Evolutionary conservation across 805 yeast genomes (phyloP), one percentile per base, ranked within the genome.

Genomic region (Myxozyma geophila): DNA sequence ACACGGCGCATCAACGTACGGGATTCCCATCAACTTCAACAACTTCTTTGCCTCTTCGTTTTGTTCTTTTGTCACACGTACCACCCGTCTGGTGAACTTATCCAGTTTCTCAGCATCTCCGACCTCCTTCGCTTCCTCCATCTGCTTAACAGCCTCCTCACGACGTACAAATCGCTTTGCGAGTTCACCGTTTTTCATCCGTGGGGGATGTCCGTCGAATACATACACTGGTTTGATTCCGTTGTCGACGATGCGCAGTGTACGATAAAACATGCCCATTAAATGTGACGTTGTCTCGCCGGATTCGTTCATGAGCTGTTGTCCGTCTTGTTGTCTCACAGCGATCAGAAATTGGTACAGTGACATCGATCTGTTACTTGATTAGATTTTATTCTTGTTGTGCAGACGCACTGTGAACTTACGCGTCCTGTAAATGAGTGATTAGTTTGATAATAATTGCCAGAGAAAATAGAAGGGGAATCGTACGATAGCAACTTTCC

Each of bases 191-290:
- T 96, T 89, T 78, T 95, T 95, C 77, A 95, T 75, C 2, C 87
- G 90, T 0, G 99, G 99, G 6, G 99, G 99, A 72, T 90, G 92
- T 28, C 99, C 99, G 75, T 95, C 99, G 77, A 95, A 95, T 7
- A 95, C 98, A 74, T 91, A 95, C 50, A 92, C 88, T 1, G 99
- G 99, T 74, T 95, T 95, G 71, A 95, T 85, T n/a, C 98, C 97
- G 72, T 89, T 85, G 68, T 88, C 96, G 4, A 92, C 89, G 83
- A 95, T 84, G 58, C 97, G 79, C 58, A 95, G 82, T 0, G 99
- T 95, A 65, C 99, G 81, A 76, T 95, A 93, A 75, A 95, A 95
- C 83, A 95, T 89, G 1, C 99, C 99, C 88, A 92, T 92, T 62
- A 95, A 76, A 75, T 95, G 99, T 0, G 97, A 89, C 1, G 87